phyloP scores from a whole-genome alignment of 768 basidiomycete species.

The Rhizopogon vinicolor region DNA sequence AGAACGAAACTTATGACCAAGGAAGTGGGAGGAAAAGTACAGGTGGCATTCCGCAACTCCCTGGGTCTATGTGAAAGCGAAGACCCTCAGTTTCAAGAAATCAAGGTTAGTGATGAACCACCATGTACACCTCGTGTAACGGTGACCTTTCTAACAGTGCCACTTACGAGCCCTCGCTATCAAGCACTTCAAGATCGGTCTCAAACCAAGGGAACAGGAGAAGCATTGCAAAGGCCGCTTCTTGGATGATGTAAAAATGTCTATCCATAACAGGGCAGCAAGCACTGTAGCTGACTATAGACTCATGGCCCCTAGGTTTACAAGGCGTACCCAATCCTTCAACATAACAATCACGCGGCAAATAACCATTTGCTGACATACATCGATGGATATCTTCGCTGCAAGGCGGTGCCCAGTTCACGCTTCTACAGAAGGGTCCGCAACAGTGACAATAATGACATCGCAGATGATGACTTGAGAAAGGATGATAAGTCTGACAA shows the following conservation, averaged over 20 bases:
- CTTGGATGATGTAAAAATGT: neutral
- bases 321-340: neutral
- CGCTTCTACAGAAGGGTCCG: neutral
- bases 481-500: neutral
- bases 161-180: neutral
- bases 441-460: neutral
- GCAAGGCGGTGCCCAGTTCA: neutral
- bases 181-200: constrained; percentile 2
- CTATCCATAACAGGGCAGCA: neutral
- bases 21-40: neutral
- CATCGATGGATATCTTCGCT: neutral
- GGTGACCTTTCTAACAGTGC: neutral
- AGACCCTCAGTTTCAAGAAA: neutral
- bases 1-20: neutral
- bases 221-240: neutral
- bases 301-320: neutral
- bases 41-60: neutral
- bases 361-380: neutral
- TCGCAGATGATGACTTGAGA: too few species aligned
- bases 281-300: too few species aligned
- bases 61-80: neutral
- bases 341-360: neutral
- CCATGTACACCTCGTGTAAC: neutral
- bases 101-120: neutral
- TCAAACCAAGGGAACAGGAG: neutral